Base-by-base conservation (phyloP, 2,329 filamentous ascomycete genomes). In the Sporothrix schenckii region DNA sequence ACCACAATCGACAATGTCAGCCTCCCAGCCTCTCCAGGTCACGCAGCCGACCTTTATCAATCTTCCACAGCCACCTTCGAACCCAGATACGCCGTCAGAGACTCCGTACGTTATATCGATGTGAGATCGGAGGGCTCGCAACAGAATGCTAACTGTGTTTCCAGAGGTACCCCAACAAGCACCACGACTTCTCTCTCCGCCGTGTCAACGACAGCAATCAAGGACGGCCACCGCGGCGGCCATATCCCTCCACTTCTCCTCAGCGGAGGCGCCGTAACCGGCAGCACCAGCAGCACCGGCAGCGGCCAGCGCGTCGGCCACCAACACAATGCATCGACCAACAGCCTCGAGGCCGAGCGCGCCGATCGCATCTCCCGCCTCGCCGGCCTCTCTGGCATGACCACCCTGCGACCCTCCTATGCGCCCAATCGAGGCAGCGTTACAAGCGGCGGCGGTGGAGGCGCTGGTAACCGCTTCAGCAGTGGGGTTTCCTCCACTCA, bases 351-450 rank as follows among this genome's bases (percentile, higher is more conserved):
- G 76, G 93, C 93, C 73, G 94, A 97, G 80, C 92, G 94, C 75
- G 93, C 93, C 73, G 94, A 97, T 80, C 93, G 94, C 77, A 97
- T 98, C 80, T 97, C 93, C 56, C 93, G 94, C 66, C 89, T 97
- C 27, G 92, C 94, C 14, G 94, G 94, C n/a, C 87, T 97, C 50
- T 93, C 97, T 79, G 89, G 92, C 70, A 90, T 97, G 70, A 90
- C 91, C 19, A 92, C 92, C 13, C 85, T 91, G 56, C 89, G 92
- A 72, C 80, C 81, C 11, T 76, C 80, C 7, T 39, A 71, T 39
- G 74, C 72, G 14, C 66, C 73, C 49, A 72, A 77, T 77, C 76
- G 68, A 1, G 72, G 73, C 10, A 70, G 68, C 21, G 66, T 61
- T 3, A 52, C 69, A 2, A 80, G 69, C 76, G 77, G 63, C 66